phyloP scores from a whole-genome alignment of 805 yeast genomes.

The Kazachstania kunashirensis region DNA sequence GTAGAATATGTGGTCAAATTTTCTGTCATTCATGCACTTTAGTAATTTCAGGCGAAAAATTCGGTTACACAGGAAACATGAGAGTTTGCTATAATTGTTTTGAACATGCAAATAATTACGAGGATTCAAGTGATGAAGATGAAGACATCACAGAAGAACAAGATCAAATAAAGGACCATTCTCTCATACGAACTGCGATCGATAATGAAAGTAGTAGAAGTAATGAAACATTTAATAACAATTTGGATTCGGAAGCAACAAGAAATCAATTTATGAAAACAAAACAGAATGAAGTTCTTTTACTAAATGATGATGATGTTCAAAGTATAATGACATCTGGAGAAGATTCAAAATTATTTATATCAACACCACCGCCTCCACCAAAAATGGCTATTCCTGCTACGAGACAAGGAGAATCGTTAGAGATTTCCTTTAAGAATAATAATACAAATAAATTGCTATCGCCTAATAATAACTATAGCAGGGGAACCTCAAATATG shows the following conservation, averaged over 20 bases:
- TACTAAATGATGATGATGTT: slow-evolving; percentile 27
- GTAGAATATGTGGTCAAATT: slow-evolving; percentile 92
- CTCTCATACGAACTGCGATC: not conserved
- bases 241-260: not conserved
- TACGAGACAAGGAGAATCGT: slow-evolving; percentile 66
- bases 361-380: slow-evolving; percentile 42
- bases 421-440: slow-evolving; percentile 43
- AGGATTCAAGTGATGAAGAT: slow-evolving; percentile 61
- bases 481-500: not conserved
- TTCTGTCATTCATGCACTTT: slow-evolving; percentile 79
- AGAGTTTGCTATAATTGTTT: slow-evolving; percentile 71
- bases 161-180: slow-evolving; percentile 1
- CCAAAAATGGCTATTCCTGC: slow-evolving; percentile 79
- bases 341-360: slow-evolving; percentile 29
- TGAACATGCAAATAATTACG: slow-evolving; percentile 52
- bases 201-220: no score
- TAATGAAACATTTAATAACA: no score
- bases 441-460: slow-evolving; percentile 5
- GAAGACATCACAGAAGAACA: slow-evolving; percentile 6
- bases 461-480: slow-evolving; percentile 3
- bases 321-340: slow-evolving; percentile 28
- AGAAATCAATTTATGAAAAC: not conserved
- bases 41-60: slow-evolving; percentile 54
- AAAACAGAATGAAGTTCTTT: slow-evolving; percentile 14
- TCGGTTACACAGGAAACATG: slow-evolving; percentile 58